Evolutionary conservation across 2,329 filamentous ascomycete species (phyloP), one percentile per base, ranked within the genome.

Genomic region (Phaeosphaeriaceae sp.): DNA sequence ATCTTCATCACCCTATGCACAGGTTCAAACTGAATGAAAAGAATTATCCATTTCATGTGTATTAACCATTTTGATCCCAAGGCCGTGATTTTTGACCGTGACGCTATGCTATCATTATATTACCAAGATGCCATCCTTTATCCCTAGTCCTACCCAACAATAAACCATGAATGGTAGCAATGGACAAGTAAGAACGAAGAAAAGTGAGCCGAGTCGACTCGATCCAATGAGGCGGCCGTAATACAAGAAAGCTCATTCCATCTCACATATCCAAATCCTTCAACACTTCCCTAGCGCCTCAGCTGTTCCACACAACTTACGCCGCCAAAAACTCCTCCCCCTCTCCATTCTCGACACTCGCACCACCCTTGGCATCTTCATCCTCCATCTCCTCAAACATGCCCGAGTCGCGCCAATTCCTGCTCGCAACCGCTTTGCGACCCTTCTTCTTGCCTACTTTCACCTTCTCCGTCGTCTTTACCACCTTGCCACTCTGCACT

Each of bases 351-450:
- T 70, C 66, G 1, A 15, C 36, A 40, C 60, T 20, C 46, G 13
- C 53, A 24, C 66, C 53, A 20, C 44, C 36, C 27, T 51, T 51
- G 25, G 53, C 19, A 36, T 33, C 42, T 4, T 46, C 51, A 20
- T 53, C 51, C 25, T 33, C 60, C 49, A 66, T 65, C 20, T 71
- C 70, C 19, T 72, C 64, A 20, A 70, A 72, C 51, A 76, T 72
- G 7, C 75, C 75, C 6, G 72, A 76, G 44, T 76, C 75, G 25
- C 53, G 48, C 61, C 69, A 74, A 48, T 70, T 67, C 31, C 74
- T 62, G 56, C 65, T 70, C 20, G 69, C 47, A 9, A 63, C 56
- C 58, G 67, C 67, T 57, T 63, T 66, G 47, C 62, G 52, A 31
- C 57, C 67, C 64, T 75, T 76, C 64, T 76, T 76, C 33, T 40